Conservation (phyloP, 1,284 basidiomycete genomes). For the Meripilus lineatus region DNA sequence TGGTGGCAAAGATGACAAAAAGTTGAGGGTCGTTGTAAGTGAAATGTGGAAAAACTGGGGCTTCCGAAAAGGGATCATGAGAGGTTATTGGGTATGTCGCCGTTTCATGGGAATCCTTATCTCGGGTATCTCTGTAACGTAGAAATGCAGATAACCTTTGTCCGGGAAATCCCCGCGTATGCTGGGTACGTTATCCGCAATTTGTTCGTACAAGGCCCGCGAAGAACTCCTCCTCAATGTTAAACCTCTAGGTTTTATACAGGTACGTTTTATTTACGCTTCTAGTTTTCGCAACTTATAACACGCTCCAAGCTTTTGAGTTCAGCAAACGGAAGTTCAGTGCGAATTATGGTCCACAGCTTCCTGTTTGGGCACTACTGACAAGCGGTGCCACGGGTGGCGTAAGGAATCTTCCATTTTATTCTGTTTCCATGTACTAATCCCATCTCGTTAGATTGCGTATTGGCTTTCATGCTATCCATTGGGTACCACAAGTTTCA, state of each 20-base stretch:
- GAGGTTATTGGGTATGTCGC: conserved; percentile 85
- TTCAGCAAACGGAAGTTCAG: conserved; percentile 79
- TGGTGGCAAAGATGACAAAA: conserved; percentile 71
- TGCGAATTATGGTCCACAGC: conserved; percentile 50
- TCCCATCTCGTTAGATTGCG: conserved; percentile 49
- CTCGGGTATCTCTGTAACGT: not conserved
- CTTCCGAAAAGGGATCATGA: conserved; percentile 85
- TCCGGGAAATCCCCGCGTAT: conserved; percentile 92
- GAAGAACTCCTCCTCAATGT: not conserved
- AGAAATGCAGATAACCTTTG: conserved; percentile 85
- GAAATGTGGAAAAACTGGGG: conserved; percentile 89
- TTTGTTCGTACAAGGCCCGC: not conserved
- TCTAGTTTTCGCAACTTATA: not conserved
- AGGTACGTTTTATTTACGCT: conserved; percentile 36
- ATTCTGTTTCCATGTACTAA: not conserved
- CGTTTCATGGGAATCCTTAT: not conserved
- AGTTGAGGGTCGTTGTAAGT: conserved; percentile 60
- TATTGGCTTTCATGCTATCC: conserved; percentile 97
- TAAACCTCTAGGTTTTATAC: conserved; percentile 59
- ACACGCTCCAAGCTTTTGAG: conserved; percentile 66
- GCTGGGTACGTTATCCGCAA: conserved; percentile 59
- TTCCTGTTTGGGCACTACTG: conserved; percentile 89
- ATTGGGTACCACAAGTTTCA: conserved; percentile 46
- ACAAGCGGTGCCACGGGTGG: conserved; percentile 88
- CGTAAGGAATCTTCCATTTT: conserved; percentile 38